Conservation (phyloP, 2,329 filamentous ascomycete species). For the Lasiodiplodia hormozganensis region DNA sequence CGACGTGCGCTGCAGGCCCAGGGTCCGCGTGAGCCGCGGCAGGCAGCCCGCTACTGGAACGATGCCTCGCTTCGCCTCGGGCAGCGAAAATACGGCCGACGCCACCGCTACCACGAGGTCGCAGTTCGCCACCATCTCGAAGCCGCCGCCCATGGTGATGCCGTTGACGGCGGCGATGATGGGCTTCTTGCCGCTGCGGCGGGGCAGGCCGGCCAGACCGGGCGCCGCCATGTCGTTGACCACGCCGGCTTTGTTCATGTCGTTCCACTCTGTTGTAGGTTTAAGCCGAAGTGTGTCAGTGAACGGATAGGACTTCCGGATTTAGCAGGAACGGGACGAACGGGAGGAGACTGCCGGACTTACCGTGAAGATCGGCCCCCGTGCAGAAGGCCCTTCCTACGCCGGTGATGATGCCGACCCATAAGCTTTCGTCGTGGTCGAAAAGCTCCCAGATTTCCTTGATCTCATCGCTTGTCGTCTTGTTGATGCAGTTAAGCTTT, state of each 20-base stretch:
- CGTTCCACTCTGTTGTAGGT: constrained; percentile 36
- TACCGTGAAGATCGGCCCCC: constrained; percentile 56
- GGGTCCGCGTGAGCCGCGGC: constrained; percentile 51
- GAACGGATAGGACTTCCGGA: not conserved
- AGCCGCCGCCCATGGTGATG: constrained; percentile 57
- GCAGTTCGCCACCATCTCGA: constrained; percentile 58
- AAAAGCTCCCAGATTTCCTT: constrained; percentile 54
- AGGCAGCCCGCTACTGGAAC: constrained; percentile 55
- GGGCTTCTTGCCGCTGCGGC: constrained; percentile 61
- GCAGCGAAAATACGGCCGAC: constrained; percentile 54
- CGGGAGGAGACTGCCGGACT: not conserved
- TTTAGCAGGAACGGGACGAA: too few species aligned
- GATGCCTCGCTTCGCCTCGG: constrained; percentile 56
- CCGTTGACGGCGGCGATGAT: constrained; percentile 62
- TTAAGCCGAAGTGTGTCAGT: not conserved
- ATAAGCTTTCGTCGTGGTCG: constrained; percentile 50
- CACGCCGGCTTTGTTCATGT: constrained; percentile 34
- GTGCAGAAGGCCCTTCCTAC: constrained; percentile 57
- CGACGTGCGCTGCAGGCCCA: constrained; percentile 50
- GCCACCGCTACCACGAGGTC: constrained; percentile 56
- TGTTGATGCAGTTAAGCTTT: constrained; percentile 51
- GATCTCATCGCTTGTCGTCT: constrained; percentile 52
- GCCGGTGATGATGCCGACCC: constrained; percentile 50
- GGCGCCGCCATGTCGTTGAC: constrained; percentile 39
- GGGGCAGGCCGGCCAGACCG: constrained; percentile 59